Base-by-base conservation (phyloP, 83 land plant genomes). In the Larix sibirica region DNA sequence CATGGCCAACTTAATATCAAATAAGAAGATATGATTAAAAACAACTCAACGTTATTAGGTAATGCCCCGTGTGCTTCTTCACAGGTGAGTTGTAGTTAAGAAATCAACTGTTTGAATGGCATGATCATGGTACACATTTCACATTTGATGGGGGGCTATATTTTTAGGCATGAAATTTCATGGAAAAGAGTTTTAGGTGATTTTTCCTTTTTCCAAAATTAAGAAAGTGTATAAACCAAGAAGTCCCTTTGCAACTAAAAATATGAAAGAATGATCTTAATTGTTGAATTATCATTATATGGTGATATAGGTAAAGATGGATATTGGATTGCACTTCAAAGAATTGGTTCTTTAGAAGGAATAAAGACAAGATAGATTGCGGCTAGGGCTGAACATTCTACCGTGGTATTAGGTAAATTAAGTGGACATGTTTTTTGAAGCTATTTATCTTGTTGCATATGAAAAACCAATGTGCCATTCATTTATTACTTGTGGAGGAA, bases 351-450 rank as follows among this genome's bases (percentile, higher is more conserved):
- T 20, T 38, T 80, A 38, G 67, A 36, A 61, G 85, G 87, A 62
- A 62, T 17, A 17, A 82, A 62, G n/a, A 83, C 61, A 20, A 62
- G 61, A 44, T 78, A 79, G 62, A 87, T 97, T 81, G 88, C 98
- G 26, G 93, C 99, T 77, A 98, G 99, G 66, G 86, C 99, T 58
- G 99, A 97, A 81, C 99, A 97, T 84, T 96, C 96, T 66, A 92
- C 95, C 28, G 33, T 90, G 4, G 90, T 97, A 60, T 87, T 91
- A 83, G 98, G 99, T 89, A 81, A 71, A 87, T 10, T 26, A 81
- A 70, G 0, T n/a, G 24, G 47, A 73, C 42, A 8, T 56, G 9
- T 17, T 18, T 2, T 73, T 42, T 73, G 77, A 73, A 73, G 77
- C 8, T n/a, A 42, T 42, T 40, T 73, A 56, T n/a, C 38, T n/a